Evolutionary conservation across 169 alveolate genomes (phyloP).

Genomic region (Sarcocystis neurona): DNA sequence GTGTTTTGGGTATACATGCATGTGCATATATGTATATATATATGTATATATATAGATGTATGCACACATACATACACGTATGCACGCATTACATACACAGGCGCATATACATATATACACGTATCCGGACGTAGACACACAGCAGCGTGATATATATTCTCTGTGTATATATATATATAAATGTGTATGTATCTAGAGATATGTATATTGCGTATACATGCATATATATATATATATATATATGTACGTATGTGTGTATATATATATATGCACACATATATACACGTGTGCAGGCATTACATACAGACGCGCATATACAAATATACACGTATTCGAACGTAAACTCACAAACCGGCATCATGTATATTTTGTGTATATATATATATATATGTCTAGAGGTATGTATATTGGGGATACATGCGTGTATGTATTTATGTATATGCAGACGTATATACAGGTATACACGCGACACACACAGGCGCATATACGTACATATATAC

Average conservation of each 20-base stretch:
- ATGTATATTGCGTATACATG: neutral
- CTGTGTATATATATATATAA: no score
- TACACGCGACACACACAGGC: no score
- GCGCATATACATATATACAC: neutral
- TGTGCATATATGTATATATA: neutral
- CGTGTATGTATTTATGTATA: no score
- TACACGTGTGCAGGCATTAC: neutral
- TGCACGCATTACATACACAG: neutral
- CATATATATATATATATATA: neutral
- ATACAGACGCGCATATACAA: no score
- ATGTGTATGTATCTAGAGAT: neutral
- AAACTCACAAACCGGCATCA: no score
- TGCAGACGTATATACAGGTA: no score
- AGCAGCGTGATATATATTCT: no score
- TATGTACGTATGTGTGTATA: neutral
- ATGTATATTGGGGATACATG: neutral
- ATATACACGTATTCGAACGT: no score
- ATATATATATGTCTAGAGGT: neutral
- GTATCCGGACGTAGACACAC: no score
- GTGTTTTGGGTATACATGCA: neutral
- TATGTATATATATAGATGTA: neutral
- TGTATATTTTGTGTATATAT: no score
- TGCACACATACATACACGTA: neutral
- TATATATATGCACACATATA: neutral
- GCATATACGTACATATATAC: neutral